Conservation (phyloP, 2,329 filamentous ascomycete genomes). For the Fusarium irregulare region DNA sequence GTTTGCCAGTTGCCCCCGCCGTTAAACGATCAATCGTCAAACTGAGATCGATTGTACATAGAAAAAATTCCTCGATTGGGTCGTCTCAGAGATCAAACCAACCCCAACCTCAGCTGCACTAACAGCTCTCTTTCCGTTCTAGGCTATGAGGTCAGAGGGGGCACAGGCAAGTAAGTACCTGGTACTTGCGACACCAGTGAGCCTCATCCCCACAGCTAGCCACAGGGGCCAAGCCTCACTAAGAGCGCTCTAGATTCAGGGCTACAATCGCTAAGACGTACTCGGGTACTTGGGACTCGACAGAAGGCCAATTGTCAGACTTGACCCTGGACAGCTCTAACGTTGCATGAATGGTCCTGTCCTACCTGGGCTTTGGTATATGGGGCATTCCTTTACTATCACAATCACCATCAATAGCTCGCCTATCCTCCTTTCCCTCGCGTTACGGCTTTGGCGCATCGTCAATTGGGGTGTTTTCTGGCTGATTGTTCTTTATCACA, state of each 20-base stretch:
- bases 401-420: slow-evolving; percentile 12
- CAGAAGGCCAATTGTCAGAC: slow-evolving; percentile 2
- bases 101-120: slow-evolving; percentile 9
- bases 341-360: slow-evolving; percentile 28
- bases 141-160: slow-evolving; percentile 18
- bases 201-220: background rate
- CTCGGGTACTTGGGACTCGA: slow-evolving; percentile 18
- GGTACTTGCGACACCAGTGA: slow-evolving; percentile 5
- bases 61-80: slow-evolving; percentile 32
- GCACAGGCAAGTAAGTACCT: slow-evolving; percentile 4
- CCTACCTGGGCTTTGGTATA: slow-evolving; percentile 5
- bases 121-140: slow-evolving; percentile 11
- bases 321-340: slow-evolving; percentile 20
- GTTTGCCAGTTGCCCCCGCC: slow-evolving; percentile 7
- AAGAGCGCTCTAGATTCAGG: background rate
- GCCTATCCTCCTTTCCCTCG: slow-evolving; percentile 13
- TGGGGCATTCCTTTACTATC: slow-evolving; percentile 22
- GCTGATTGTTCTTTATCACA: slow-evolving; percentile 2
- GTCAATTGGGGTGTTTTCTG: slow-evolving; percentile 20
- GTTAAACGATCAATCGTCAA: slow-evolving; percentile 9
- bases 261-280: slow-evolving; percentile 22
- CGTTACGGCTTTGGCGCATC: slow-evolving; percentile 21
- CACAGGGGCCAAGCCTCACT: slow-evolving; percentile 13
- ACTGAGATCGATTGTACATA: slow-evolving; percentile 12
- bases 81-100: slow-evolving; percentile 1